Percentiles rank a stretch among this genome's conserved stretches.
Evolutionary conservation across 78 protist genomes (phyloP).

Genomic region (Emiliania huxleyi): DNA sequence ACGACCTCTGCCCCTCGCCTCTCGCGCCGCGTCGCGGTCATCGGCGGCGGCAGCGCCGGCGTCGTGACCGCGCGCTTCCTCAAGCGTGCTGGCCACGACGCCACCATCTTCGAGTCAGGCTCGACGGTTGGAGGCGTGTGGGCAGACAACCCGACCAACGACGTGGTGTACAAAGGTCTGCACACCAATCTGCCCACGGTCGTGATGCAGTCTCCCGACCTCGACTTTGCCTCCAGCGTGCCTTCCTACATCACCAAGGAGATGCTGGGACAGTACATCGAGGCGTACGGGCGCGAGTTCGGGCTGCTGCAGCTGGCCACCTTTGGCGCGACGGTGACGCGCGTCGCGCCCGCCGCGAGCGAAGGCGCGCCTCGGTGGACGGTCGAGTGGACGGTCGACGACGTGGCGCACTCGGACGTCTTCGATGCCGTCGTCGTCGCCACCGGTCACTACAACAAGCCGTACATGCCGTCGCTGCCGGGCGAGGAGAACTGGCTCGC

Average conservation of each 20-base stretch:
- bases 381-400: neutral
- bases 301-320: neutral
- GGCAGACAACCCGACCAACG: too few relatives aligned
- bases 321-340: neutral
- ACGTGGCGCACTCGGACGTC: neutral
- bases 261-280: neutral
- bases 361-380: neutral
- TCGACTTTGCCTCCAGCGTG: neutral
- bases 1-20: too few relatives aligned
- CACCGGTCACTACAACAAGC: conserved; percentile 3
- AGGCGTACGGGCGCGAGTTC: neutral
- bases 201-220: conserved; percentile 29
- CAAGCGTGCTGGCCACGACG: too few relatives aligned
- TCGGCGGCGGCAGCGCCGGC: too few relatives aligned
- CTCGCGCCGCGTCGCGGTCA: too few relatives aligned
- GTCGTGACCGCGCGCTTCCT: too few relatives aligned
- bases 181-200: conserved; percentile 22
- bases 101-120: too few relatives aligned
- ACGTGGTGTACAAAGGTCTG: neutral
- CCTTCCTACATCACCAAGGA: neutral
- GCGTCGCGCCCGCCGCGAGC: neutral
- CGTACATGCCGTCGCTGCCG: neutral
- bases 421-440: conserved; percentile 44
- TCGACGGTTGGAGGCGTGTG: too few relatives aligned
- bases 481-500: neutral